These are phyloP conservation scores for Selaginella tamariscina DNA, from an alignment of 75 land plant species.

Conservation along the genomic window DNA sequence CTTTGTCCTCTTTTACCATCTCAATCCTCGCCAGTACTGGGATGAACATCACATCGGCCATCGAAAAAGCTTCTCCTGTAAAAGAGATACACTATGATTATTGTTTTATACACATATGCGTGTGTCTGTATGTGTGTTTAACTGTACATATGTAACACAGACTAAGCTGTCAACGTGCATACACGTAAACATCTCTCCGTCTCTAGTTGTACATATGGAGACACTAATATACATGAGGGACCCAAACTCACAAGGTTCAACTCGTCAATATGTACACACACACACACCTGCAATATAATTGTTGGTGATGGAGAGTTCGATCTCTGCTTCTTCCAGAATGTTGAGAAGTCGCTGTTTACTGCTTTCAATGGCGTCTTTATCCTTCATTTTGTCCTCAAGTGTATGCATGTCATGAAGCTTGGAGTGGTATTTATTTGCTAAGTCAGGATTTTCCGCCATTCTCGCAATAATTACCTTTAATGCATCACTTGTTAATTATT, in stretches of 20 bases:
- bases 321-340: slow-evolving; percentile 72
- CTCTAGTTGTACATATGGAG: no score
- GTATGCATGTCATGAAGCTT: slow-evolving; percentile 68
- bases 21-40: slow-evolving; percentile 61
- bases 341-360: slow-evolving; percentile 42
- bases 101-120: no score
- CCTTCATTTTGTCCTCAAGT: slow-evolving; percentile 58
- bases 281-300: slow-evolving; percentile 43
- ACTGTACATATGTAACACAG: no score
- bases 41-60: slow-evolving; percentile 73
- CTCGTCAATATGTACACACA: no score
- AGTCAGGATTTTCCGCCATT: slow-evolving; percentile 71
- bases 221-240: no score
- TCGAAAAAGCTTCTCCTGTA: slow-evolving; percentile 61
- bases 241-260: no score
- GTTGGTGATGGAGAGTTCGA: slow-evolving; percentile 33
- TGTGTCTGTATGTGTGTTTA: no score
- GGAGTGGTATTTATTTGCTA: slow-evolving; percentile 60
- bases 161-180: no score
- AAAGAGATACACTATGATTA: no score
- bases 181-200: no score
- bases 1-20: slow-evolving; percentile 44
- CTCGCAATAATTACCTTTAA: no score
- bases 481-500: no score
- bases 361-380: slow-evolving; percentile 34